Conservation (phyloP, 306 rosid genomes). For the Citrullus colocynthis region DNA sequence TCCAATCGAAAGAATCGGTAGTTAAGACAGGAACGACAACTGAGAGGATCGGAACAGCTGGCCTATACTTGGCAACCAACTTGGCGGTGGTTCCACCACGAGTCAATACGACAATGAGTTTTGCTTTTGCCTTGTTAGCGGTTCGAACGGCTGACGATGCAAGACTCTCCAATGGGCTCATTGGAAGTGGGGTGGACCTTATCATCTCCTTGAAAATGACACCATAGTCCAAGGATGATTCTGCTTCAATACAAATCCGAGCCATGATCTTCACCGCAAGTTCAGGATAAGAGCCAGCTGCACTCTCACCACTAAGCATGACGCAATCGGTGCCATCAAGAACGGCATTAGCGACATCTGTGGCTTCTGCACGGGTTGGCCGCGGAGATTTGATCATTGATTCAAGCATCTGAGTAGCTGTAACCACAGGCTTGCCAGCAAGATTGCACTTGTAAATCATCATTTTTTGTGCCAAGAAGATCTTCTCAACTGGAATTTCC, state of each 20-base stretch:
- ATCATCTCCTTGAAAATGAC: constrained; percentile 95
- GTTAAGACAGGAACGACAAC: constrained; percentile 92
- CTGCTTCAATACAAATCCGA: constrained; percentile 85
- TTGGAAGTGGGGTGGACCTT: constrained; percentile 83
- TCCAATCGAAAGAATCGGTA: constrained; percentile 84
- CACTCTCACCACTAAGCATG: constrained; percentile 98
- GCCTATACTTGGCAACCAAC: constrained; percentile 85
- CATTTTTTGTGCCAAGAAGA: constrained; percentile 91
- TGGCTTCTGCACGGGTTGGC: constrained; percentile 95
- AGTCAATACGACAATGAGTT: constrained; percentile 78
- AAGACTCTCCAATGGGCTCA: constrained; percentile 97
- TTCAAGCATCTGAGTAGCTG: constrained; percentile 98
- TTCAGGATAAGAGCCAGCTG: constrained; percentile 92
- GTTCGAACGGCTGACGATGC: constrained; percentile 94
- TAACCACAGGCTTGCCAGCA: constrained; percentile 90
- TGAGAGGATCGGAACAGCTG: constrained; percentile 87
- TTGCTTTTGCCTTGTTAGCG: constrained; percentile 82
- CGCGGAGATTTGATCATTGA: constrained; percentile 96
- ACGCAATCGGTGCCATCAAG: constrained; percentile 96
- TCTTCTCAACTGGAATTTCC: constrained; percentile 98
- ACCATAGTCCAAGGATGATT: constrained; percentile 81
- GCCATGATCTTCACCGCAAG: constrained; percentile 89
- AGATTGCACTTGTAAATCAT: constrained; percentile 96
- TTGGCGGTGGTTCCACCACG: constrained; percentile 89
- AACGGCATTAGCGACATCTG: constrained; percentile 91